A percentile compares a stretch with the other conserved stretches of the same genome.
phyloP scores from a whole-genome alignment of 2,329 filamentous ascomycete genomes.

The Nannizziopsis arthrosporioides region DNA sequence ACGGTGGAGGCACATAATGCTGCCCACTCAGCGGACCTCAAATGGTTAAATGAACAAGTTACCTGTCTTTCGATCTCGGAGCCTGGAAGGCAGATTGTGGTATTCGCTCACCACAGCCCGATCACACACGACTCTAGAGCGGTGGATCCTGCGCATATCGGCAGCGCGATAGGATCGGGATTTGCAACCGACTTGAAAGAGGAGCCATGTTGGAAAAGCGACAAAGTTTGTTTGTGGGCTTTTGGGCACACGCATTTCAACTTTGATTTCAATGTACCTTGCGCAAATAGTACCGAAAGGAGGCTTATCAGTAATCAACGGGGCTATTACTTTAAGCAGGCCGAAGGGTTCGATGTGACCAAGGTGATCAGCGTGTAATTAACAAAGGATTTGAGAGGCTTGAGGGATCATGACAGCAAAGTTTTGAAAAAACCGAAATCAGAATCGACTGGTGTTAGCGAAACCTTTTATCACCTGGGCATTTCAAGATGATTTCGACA shows the following conservation, averaged over 20 bases:
- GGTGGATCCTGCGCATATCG: constrained; percentile 23
- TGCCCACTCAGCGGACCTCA: constrained; percentile 26
- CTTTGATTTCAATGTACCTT: constrained; percentile 26
- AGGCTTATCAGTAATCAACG: constrained; percentile 31
- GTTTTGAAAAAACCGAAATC: too few relatives aligned
- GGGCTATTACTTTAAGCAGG: constrained; percentile 25
- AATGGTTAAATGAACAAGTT: constrained; percentile 33
- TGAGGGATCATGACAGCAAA: too few relatives aligned
- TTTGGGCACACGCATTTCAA: constrained; percentile 42
- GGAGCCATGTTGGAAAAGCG: constrained; percentile 31
- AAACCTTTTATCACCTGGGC: too few relatives aligned
- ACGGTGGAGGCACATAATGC: constrained; percentile 23
- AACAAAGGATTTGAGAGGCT: too few relatives aligned
- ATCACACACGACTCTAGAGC: constrained; percentile 17
- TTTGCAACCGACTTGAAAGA: constrained; percentile 35
- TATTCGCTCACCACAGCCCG: constrained; percentile 34
- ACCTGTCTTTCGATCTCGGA: constrained; percentile 21
- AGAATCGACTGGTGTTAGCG: too few relatives aligned
- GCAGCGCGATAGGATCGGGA: constrained; percentile 26
- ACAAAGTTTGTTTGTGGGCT: constrained; percentile 34
- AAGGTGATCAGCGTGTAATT: constrained; percentile 17
- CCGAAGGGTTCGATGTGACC: constrained; percentile 25
- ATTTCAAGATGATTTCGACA: too few relatives aligned
- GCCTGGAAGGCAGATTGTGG: constrained; percentile 26
- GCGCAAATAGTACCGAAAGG: constrained; percentile 22